These are phyloP conservation scores for Dalbergia oliveri DNA, from an alignment of 306 rosid species.

Conservation along the genomic window DNA sequence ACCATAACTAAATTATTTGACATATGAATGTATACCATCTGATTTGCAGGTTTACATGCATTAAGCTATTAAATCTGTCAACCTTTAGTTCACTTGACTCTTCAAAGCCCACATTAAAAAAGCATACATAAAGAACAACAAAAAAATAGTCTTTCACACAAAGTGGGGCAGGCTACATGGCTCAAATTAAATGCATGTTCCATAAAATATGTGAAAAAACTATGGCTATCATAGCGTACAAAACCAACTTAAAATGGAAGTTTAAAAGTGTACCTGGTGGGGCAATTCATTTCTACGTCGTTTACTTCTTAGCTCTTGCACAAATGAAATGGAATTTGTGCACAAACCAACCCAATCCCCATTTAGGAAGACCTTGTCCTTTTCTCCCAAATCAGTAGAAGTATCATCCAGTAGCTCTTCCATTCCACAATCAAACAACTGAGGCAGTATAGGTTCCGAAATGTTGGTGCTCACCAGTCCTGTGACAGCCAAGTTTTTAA, in stretches of 20 bases:
- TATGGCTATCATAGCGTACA: constrained; percentile 31
- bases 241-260: constrained; percentile 35
- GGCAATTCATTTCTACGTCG: constrained; percentile 71
- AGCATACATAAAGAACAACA: constrained; percentile 16
- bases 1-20: too few species aligned
- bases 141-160: neutral
- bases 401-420: constrained; percentile 78
- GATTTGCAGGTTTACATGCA: too few species aligned
- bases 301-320: constrained; percentile 58
- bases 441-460: constrained; percentile 55
- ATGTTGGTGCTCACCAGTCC: constrained; percentile 77
- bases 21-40: too few species aligned
- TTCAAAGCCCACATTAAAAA: constrained; percentile 1
- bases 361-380: constrained; percentile 75
- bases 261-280: constrained; percentile 70
- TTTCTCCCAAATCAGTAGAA: constrained; percentile 61
- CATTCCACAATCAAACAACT: constrained; percentile 74
- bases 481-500: constrained; percentile 88
- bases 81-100: constrained; percentile 21
- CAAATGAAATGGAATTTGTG: constrained; percentile 71
- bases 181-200: constrained; percentile 29
- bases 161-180: neutral
- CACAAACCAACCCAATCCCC: constrained; percentile 97
- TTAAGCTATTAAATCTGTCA: too few species aligned
- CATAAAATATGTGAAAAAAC: neutral